These are phyloP conservation scores for Phoma sp. DNA, from an alignment of 2,329 filamentous ascomycete species.

Conservation along the genomic window DNA sequence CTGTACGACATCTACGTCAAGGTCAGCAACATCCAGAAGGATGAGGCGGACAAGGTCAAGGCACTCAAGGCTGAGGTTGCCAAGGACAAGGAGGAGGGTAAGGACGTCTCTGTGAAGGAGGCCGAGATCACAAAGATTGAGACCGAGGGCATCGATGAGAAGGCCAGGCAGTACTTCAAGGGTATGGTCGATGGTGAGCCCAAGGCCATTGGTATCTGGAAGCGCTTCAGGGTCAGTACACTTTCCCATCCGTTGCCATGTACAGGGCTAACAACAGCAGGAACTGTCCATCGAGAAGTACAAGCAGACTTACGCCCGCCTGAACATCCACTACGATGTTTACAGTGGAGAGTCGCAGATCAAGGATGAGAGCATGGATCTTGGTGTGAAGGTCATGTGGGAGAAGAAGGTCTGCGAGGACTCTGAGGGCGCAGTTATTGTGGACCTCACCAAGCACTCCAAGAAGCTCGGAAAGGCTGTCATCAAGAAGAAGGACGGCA, in stretches of 20 bases:
- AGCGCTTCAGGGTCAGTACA: slow-evolving; percentile 58
- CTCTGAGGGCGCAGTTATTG: slow-evolving; percentile 69
- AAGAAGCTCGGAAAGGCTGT: slow-evolving; percentile 73
- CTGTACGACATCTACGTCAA: slow-evolving; percentile 82
- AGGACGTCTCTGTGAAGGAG: slow-evolving; percentile 50
- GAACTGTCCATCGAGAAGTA: slow-evolving; percentile 69
- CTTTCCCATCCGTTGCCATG: not conserved
- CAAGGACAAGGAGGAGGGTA: slow-evolving; percentile 49
- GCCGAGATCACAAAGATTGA: slow-evolving; percentile 50
- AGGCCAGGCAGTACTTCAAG: slow-evolving; percentile 74
- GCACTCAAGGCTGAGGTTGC: slow-evolving; percentile 55
- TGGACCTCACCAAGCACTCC: slow-evolving; percentile 72
- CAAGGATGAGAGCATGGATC: slow-evolving; percentile 65
- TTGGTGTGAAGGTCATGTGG: slow-evolving; percentile 64
- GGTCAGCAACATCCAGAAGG: slow-evolving; percentile 68
- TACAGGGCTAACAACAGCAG: slow-evolving; percentile 22
- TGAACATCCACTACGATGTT: slow-evolving; percentile 70
- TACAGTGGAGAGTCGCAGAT: slow-evolving; percentile 74
- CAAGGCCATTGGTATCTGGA: slow-evolving; percentile 66
- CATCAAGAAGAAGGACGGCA: slow-evolving; percentile 70
- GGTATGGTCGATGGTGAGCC: slow-evolving; percentile 69
- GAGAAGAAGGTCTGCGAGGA: slow-evolving; percentile 67
- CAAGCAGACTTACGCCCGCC: slow-evolving; percentile 66
- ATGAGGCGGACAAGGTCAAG: slow-evolving; percentile 70
- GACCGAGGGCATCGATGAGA: slow-evolving; percentile 63